A percentile compares a stretch with the other conserved stretches of the same genome.
Conservation (phyloP, 345 rosid genomes). For the Melaleuca quinquenervia region DNA sequence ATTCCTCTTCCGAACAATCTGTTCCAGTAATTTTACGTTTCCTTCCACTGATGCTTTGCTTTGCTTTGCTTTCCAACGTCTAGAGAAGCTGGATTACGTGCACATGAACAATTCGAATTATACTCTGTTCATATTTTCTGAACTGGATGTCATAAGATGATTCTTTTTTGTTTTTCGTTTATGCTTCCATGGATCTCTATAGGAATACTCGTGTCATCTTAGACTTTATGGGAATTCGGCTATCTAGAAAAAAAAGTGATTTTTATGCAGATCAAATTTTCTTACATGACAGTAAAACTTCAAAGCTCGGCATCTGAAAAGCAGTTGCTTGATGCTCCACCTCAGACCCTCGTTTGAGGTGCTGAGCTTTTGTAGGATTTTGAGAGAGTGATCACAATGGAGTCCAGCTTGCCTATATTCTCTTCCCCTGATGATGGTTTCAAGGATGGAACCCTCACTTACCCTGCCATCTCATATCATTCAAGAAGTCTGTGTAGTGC, state of each 20-base stretch:
- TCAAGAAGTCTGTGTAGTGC: not conserved
- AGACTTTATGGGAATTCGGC: not conserved
- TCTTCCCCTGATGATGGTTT: not conserved
- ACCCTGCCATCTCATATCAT: not conserved
- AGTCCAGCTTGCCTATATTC: not conserved
- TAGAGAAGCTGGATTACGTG: not conserved
- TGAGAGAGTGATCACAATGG: not conserved
- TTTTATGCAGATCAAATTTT: not conserved
- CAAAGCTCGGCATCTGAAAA: not conserved
- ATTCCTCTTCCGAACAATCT: not conserved
- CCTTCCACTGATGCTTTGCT: not conserved
- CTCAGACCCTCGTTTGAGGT: not conserved
- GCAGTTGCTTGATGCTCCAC: not conserved
- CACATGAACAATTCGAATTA: not conserved
- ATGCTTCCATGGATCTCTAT: not conserved
- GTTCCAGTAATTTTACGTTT: not conserved
- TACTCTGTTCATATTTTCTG: not conserved
- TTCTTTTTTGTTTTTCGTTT: not conserved
- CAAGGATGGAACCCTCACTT: not conserved
- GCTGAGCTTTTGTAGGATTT: not conserved
- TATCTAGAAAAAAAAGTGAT: not conserved
- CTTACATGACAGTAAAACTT: not conserved
- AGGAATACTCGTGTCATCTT: not conserved
- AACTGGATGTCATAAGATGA: not conserved
- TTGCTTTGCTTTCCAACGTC: not conserved